A percentile compares a stretch with the other conserved stretches of the same genome.
Conservation (phyloP, 169 alveolate species). For the Eimeria sp. region DNA sequence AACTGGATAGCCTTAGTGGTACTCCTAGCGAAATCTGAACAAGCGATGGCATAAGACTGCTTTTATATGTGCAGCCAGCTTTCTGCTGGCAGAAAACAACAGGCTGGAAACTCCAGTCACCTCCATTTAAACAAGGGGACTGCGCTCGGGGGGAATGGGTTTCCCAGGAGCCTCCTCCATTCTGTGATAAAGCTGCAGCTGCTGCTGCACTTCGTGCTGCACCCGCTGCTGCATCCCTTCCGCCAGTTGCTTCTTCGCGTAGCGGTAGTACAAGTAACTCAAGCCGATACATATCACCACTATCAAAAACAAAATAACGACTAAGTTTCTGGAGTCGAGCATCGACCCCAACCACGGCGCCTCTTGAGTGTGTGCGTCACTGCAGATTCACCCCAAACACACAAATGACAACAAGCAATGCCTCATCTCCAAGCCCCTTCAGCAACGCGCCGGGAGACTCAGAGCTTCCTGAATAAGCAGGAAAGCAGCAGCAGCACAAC, state of each 20-base stretch:
- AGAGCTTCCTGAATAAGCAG: background rate
- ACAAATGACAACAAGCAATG: background rate
- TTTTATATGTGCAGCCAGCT: background rate
- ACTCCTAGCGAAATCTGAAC: background rate
- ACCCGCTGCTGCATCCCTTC: constrained; percentile 66
- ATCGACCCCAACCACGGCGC: constrained; percentile 71
- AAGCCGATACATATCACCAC: constrained; percentile 42
- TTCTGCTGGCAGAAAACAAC: background rate
- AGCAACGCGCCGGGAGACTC: background rate
- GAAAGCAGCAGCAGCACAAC: background rate
- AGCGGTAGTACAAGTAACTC: constrained; percentile 42
- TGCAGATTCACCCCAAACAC: constrained; percentile 34
- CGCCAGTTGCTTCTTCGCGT: constrained; percentile 61
- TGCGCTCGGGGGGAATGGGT: constrained; percentile 29
- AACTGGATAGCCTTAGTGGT: background rate
- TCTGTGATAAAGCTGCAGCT: constrained; percentile 61
- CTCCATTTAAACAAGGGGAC: constrained; percentile 31
- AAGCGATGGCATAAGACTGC: background rate
- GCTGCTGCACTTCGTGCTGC: constrained; percentile 73
- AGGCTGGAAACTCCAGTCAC: background rate
- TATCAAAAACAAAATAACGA: constrained; percentile 46
- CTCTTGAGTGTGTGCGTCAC: constrained; percentile 71
- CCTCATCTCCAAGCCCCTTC: background rate
- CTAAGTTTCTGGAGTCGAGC: constrained; percentile 56
- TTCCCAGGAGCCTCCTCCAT: constrained; percentile 72